Conservation (phyloP, 768 basidiomycete species). For the Guyanaporus albipodus region DNA sequence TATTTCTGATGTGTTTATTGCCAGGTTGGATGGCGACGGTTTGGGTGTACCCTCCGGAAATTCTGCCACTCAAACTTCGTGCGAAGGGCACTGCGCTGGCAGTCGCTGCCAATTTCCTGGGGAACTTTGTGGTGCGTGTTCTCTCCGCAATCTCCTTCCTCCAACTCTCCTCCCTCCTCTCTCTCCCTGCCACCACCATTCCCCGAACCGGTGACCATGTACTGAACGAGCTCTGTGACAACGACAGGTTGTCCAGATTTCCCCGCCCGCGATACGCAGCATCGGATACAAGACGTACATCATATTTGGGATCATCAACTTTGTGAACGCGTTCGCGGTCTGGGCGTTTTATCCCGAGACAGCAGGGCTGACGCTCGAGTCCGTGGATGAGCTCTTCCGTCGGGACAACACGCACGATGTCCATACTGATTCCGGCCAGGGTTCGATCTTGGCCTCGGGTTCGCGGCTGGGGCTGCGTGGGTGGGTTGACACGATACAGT, state of each 20-base stretch:
- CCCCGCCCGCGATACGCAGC: neutral
- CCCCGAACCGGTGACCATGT: neutral
- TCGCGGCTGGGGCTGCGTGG: too few species aligned
- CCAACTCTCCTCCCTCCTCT: too few species aligned
- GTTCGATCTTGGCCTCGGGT: too few species aligned
- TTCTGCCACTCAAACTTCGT: neutral
- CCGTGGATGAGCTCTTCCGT: neutral
- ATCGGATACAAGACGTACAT: neutral
- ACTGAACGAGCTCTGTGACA: neutral
- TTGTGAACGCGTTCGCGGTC: neutral
- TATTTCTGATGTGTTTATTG: neutral
- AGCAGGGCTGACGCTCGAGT: neutral
- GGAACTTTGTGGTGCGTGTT: neutral
- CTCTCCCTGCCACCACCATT: too few species aligned
- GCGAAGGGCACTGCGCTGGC: neutral
- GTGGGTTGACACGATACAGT: neutral
- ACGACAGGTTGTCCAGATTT: neutral
- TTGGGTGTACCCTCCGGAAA: neutral
- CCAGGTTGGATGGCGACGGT: neutral
- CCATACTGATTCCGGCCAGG: too few species aligned
- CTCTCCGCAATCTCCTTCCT: too few species aligned
- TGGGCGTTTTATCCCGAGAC: neutral
- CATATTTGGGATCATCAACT: neutral
- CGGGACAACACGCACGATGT: neutral
- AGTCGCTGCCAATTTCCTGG: neutral